These are phyloP conservation scores for Fraxinus velutina DNA, from an alignment of 305 asterid genomes.

Conservation along the genomic window DNA sequence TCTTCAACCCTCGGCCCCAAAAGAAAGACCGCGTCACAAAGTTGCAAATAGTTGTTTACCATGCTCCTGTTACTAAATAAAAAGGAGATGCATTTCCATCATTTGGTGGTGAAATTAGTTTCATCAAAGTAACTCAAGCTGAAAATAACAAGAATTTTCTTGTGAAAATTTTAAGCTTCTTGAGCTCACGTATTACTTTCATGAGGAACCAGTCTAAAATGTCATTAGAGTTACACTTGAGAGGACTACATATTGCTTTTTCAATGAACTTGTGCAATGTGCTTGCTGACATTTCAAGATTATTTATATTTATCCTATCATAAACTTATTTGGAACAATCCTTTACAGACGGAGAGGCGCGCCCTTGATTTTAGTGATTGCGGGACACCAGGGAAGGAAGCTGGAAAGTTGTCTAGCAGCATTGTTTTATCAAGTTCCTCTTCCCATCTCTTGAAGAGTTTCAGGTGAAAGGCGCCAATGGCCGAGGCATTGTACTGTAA, in stretches of 20 bases:
- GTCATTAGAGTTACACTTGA: background rate
- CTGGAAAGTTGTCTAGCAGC: constrained; percentile 35
- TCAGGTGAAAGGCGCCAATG: constrained; percentile 43
- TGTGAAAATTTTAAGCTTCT: background rate
- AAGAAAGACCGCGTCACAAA: background rate
- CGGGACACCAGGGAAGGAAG: constrained; percentile 62
- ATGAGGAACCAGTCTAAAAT: background rate
- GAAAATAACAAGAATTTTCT: background rate
- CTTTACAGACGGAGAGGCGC: constrained; percentile 67
- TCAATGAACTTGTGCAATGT: background rate
- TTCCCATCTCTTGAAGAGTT: constrained; percentile 68
- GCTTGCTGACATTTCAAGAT: background rate
- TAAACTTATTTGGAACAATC: background rate
- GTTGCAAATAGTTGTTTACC: background rate
- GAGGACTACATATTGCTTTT: background rate
- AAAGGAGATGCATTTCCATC: background rate
- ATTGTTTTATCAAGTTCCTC: constrained; percentile 56
- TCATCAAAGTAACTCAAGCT: background rate
- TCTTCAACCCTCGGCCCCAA: background rate
- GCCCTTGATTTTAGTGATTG: constrained; percentile 85
- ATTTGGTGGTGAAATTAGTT: background rate
- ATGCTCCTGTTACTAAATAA: background rate
- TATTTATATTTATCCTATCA: background rate
- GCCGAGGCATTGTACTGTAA: constrained; percentile 14
- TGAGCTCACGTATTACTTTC: background rate